Conservation (phyloP, 805 yeast genomes). For the Kuraishia borneana region DNA sequence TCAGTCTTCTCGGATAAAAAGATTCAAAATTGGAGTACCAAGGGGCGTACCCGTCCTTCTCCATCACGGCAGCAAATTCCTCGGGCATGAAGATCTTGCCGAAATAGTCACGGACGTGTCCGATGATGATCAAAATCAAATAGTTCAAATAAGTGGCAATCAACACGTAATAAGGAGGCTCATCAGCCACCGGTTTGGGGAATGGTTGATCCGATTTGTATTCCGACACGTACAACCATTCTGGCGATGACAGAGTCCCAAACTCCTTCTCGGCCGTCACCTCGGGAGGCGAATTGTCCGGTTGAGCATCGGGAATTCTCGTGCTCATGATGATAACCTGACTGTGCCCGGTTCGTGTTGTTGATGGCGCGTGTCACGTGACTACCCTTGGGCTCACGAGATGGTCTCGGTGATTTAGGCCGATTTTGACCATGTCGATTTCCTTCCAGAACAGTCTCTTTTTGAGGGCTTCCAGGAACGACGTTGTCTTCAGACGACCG, state of each 20-base stretch:
- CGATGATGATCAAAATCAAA: slow-evolving; percentile 73
- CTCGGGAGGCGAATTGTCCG: slow-evolving; percentile 13
- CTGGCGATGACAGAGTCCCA: slow-evolving; percentile 57
- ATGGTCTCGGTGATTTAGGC: neutral
- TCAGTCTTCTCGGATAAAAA: slow-evolving; percentile 87
- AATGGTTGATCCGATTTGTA: slow-evolving; percentile 48
- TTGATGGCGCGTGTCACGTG: neutral
- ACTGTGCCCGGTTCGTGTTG: too few species aligned
- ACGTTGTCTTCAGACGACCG: neutral
- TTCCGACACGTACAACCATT: slow-evolving; percentile 50
- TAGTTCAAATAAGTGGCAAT: slow-evolving; percentile 80
- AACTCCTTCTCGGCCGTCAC: slow-evolving; percentile 54
- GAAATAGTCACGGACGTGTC: slow-evolving; percentile 83
- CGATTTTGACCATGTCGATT: neutral
- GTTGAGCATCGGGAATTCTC: slow-evolving; percentile 21
- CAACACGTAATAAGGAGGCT: slow-evolving; percentile 75
- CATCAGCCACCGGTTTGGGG: slow-evolving; percentile 57
- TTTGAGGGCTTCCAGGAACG: neutral
- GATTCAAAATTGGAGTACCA: slow-evolving; percentile 90
- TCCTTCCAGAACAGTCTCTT: neutral
- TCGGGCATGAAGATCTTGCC: slow-evolving; percentile 66
- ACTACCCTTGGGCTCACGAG: neutral
- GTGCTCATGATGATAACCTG: slow-evolving; percentile 4
- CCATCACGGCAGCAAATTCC: slow-evolving; percentile 54
- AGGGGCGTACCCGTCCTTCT: slow-evolving; percentile 88